Evolutionary conservation across 129 eudicot genomes (phyloP), one percentile per base, ranked within the genome.

Genomic region (Artemisia annua): DNA sequence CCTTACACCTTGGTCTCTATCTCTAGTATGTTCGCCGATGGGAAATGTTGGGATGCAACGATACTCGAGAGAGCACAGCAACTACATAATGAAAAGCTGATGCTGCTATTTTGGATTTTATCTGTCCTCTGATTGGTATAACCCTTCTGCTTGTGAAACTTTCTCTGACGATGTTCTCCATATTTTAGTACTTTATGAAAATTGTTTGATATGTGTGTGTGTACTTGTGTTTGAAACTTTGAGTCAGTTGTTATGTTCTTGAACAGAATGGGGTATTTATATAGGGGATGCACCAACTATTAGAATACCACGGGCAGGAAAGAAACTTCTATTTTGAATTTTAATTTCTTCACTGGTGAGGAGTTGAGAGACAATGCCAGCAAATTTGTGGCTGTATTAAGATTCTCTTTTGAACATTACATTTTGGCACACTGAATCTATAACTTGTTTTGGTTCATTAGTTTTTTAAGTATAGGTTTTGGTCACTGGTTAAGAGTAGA

Each of bases 41-140:
- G 62, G 76, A 72, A 63, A 53, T 48, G 14, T 68, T 67, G 48
- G 56, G 77, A 72, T 55, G 28, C 32, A 60, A 61, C 53, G 82
- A 67, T 54, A 73, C 67, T 49, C 73, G 67, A 6, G 84, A 63
- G 44, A 85, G 44, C 61, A 78, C 60, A 10, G 84, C 76, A 71
- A 65, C 75, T 18, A 85, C 77, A 44, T 88, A 78, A 74, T 80
- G 92, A 54, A 87, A 79, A 64, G 82, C 90, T 6, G 64, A 79
- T 44, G 90, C 63, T 22, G 89, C 96, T 46, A 89, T 86, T 66
- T 68, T 78, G 12, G 74, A 72, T 62, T 86, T 89, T 50, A 86
- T 78, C 67, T 82, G 92, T 5, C 96, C 96, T 51, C 96, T 84
- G 75, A 66, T 78, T 6, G 90, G 90, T 48, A 85, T n/a, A 2